Evolutionary conservation across 306 rosid species (phyloP).

Genomic region (Albizia julibrissin): DNA sequence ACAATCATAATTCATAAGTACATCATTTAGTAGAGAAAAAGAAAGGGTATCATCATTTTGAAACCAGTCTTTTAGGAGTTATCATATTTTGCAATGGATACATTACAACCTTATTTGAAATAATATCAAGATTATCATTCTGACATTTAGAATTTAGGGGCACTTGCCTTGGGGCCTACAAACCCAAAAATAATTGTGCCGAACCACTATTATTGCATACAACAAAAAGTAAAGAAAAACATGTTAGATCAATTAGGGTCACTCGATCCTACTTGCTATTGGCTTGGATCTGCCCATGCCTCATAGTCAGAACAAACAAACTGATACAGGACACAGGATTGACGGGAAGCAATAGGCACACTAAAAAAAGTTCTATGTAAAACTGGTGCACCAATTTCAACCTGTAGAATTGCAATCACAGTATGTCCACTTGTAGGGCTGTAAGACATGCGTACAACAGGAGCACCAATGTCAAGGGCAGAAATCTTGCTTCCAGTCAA

Average conservation of each 20-base stretch:
- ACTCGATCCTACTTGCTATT: slow-evolving; percentile 3
- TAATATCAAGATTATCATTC: neutral
- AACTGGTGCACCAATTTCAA: slow-evolving; percentile 24
- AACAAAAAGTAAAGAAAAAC: neutral
- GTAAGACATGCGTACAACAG: slow-evolving; percentile 91
- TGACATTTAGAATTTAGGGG: slow-evolving; percentile 6
- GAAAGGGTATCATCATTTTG: neutral
- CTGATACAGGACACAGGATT: slow-evolving; percentile 11
- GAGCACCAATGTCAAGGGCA: slow-evolving; percentile 85
- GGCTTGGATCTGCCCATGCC: slow-evolving; percentile 5
- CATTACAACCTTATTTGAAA: neutral
- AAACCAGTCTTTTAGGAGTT: neutral
- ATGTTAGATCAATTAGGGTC: neutral
- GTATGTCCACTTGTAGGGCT: slow-evolving; percentile 89
- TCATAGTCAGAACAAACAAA: slow-evolving; percentile 24
- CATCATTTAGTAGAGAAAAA: neutral
- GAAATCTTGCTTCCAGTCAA: slow-evolving; percentile 92
- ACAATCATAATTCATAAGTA: neutral
- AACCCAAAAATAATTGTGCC: neutral
- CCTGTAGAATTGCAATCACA: slow-evolving; percentile 88
- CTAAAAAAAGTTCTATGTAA: slow-evolving; percentile 10
- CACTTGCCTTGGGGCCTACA: slow-evolving; percentile 1
- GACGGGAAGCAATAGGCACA: neutral
- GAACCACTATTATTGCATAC: neutral
- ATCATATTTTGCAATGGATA: neutral